Base-by-base conservation (phyloP, 2,329 filamentous ascomycete species). In the Penicillium polonicum region DNA sequence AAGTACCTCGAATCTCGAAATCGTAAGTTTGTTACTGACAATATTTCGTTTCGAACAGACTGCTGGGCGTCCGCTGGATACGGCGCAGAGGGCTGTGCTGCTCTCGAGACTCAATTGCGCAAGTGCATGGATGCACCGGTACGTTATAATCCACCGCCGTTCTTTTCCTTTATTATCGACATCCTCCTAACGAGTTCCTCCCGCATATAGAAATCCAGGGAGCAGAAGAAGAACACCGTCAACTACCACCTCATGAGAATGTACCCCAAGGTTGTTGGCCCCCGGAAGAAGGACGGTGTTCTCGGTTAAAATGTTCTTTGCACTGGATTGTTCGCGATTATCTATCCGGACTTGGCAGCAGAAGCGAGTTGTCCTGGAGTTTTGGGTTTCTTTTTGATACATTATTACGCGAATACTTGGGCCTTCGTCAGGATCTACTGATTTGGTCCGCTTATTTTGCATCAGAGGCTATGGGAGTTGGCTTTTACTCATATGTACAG, bases 191-290 rank as follows among this genome's bases (percentile, higher is more conserved):
- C 33, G 7, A 39, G n/a, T 23, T 33, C 10, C n/a, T 31, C 48
- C 54, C 52, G 60, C 42, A 46, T 39, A 4, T 71, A 88, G 85
- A 85, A 81, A 81, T 75, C 82, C 48, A 75, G 75, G 62, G 75
- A 78, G 55, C 74, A 77, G 63, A 84, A 85, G 72, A 91, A 88
- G 79, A 93, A 87, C 74, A 86, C 84, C 63, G 92, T 97, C 84
- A 97, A 97, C 79, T 92, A 92, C 81, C 92, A 97, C 74, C 80
- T 97, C 43, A 84, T 85, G 65, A 85, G 94, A 69, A 84, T 90
- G 79, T 89, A 88, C 68, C 85, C 86, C 15, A 85, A 88, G 73
- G 80, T 95, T 80, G 84, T 88, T 78, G 83, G 88, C 70, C 83
- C 86, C 64, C 79, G 86, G 83, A 85, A 92, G 77, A 83, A 82